phyloP scores from a whole-genome alignment of 2,329 filamentous ascomycete species.

The Fusarium luffae region DNA sequence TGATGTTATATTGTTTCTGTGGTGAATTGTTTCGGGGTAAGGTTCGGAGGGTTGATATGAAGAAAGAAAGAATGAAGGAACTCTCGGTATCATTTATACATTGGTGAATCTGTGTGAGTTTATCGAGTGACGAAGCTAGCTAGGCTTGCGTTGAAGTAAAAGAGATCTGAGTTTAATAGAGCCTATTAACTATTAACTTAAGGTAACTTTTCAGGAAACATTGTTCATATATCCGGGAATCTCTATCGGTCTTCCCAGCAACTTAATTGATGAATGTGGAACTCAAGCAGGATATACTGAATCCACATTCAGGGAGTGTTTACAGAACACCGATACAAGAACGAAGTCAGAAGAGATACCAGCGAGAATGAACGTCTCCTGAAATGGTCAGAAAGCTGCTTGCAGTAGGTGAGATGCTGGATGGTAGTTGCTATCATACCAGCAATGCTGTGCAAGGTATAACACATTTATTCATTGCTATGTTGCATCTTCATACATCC shows the following conservation, averaged over 20 bases:
- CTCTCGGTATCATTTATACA: background rate
- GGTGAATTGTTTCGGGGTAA: background rate
- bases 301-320: background rate
- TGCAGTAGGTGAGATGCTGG: background rate
- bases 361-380: background rate
- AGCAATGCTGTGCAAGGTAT: background rate
- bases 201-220: background rate
- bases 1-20: background rate
- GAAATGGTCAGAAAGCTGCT: rapidly evolving
- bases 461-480: background rate
- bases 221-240: background rate
- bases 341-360: background rate
- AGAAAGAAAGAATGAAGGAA: background rate
- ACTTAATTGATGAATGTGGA: background rate
- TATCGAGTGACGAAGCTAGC: background rate
- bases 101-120: background rate
- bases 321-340: background rate
- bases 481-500: background rate
- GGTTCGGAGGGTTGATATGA: too few relatives aligned
- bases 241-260: background rate
- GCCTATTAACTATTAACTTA: background rate
- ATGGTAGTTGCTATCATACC: background rate
- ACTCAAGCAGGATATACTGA: background rate
- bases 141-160: background rate
- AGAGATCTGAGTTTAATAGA: background rate